Base-by-base conservation (phyloP, 2,329 filamentous ascomycete species). In the Capronia coronata region DNA sequence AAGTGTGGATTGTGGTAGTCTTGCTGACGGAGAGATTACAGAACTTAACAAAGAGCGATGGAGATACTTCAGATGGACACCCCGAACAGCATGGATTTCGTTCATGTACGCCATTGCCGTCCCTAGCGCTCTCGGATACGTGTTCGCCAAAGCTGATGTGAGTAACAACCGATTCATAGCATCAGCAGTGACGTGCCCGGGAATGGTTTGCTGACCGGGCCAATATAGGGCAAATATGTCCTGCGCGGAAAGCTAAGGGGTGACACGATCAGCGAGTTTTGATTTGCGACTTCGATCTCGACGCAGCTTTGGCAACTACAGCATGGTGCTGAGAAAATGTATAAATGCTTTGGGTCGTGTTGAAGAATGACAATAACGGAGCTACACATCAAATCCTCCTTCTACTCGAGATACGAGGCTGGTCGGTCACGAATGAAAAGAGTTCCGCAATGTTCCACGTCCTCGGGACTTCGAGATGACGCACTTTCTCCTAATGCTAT, bases 11-110 rank as follows among this genome's bases (percentile, higher is more conserved):
- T n/a, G n/a, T n/a, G n/a, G n/a, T n/a, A n/a, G n/a, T n/a, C n/a
- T 35, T 90, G 85, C 54, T 56, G 40, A 57, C 34, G 16, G n/a
- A 16, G n/a, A 7, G 9, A 32, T 11, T 14, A 18, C 43, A 60
- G 58, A 58, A 39, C 40, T 96, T 82, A 80, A 78, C 64, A 75
- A 79, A 64, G 88, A 87, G 75, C 85, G 93, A 59, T 84, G 90
- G 79, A 88, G 88, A 73, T 95, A 87, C 79, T 98, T 97, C 79
- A 80, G 88, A 69, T 97, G 88, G 87, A 97, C 86, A 29, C 79
- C 82, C 45, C 78, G 86, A 64, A 94, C 88, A 39, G 88, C 87
- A 23, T 82, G 80, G 72, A 70, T 96, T 63, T 83, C 84, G 3
- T 80, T 96, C 65, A 75, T 84, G 57, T 96, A 91, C 69, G 78